Base-by-base conservation (phyloP, 306 rosid genomes). In the Styphnolobium japonicum region DNA sequence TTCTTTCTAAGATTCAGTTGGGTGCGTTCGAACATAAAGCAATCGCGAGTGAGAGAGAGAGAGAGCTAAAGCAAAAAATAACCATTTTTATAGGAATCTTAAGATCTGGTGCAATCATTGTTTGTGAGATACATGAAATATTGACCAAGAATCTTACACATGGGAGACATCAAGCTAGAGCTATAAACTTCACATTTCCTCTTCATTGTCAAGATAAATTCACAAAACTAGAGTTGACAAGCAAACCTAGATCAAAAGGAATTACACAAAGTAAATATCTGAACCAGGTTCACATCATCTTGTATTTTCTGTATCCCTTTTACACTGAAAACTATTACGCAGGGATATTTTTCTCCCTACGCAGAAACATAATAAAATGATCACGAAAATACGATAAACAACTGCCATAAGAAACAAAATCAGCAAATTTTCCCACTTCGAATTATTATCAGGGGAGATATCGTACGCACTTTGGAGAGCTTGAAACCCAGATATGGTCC, bases 361-460 rank as follows among this genome's bases (percentile, higher is more conserved):
- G 4, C 75, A 87, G 51, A 91, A 83, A 64, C 73, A 80, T 29
- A 95, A 82, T 29, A 90, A 78, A 78, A 89, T 67, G 75, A 93
- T 82, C 81, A 88, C 89, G 0, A 93, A 58, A 73, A 93, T 55
- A 11, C 99, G 96, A 82, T 93, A 93, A 18, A 88, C 92, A 10
- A 89, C 80, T 9, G 92, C 98, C 97, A 96, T 93, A 55, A 96
- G 90, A 87, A 96, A 91, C 90, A 96, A 80, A 64, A 93, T 80
- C 86, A 96, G 85, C 80, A 96, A 75, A 85, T 96, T 91, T 81
- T 72, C 80, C 99, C 99, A 96, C 88, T 96, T 96, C 57, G 99
- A 85, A 81, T 84, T 84, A 18, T 15, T 67, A 83, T 89, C 88
- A 1, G 87, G 53, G 73, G 99, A 96, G 80, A 89, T 91, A 57